phyloP scores from a whole-genome alignment of 202 grass and related monocot species.

The Saccharum hybrid region DNA sequence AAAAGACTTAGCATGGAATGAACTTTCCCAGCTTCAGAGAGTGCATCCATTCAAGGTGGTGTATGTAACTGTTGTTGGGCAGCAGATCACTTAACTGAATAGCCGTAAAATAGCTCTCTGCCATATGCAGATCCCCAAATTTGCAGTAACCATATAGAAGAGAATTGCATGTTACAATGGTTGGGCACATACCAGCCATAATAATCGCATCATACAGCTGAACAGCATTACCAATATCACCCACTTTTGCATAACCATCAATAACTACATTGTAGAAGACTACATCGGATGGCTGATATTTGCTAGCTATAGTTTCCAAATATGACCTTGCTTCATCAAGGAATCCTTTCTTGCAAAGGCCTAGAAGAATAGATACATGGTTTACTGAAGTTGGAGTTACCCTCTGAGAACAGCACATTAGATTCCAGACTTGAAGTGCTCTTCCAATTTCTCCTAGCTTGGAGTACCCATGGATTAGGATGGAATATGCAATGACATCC shows the following conservation, averaged over 20 bases:
- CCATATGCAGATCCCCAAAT: conserved; percentile 60
- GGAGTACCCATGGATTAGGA: conserved; percentile 79
- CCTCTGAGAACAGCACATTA: conserved; percentile 65
- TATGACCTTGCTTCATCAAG: conserved; percentile 81
- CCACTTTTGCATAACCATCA: conserved; percentile 80
- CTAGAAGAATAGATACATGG: conserved; percentile 69
- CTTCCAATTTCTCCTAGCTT: conserved; percentile 82
- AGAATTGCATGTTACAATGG: conserved; percentile 89
- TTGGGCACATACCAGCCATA: conserved; percentile 59
- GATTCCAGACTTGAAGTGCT: conserved; percentile 74
- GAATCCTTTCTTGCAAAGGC: conserved; percentile 73
- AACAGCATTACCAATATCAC: conserved; percentile 75
- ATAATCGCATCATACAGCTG: conserved; percentile 72
- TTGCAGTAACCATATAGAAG: conserved; percentile 89
- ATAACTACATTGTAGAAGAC: conserved; percentile 83
- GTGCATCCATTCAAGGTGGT: conserved; percentile 89
- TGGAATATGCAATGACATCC: conserved; percentile 92
- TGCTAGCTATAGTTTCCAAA: conserved; percentile 71
- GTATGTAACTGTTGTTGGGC: conserved; percentile 78
- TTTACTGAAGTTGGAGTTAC: conserved; percentile 62
- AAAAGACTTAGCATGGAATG: conserved; percentile 54
- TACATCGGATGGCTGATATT: conserved; percentile 56
- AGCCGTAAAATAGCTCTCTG: conserved; percentile 62
- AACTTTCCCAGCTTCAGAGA: conserved; percentile 61
- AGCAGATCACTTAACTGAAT: conserved; percentile 56